Conservation (phyloP, 371 early-diverging fungal species). For the Saksenaea vasiformis region DNA sequence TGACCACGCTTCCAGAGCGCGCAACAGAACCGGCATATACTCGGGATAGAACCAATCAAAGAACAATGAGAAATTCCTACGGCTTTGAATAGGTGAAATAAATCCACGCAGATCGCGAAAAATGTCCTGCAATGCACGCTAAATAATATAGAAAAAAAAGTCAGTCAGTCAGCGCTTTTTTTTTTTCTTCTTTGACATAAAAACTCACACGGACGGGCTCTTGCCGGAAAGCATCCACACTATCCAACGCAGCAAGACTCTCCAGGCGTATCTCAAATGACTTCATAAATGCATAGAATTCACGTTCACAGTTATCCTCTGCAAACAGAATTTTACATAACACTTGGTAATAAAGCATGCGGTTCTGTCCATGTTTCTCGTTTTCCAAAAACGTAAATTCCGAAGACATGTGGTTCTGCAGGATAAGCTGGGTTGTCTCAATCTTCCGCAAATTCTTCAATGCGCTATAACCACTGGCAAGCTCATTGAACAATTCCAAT, state of each 20-base stretch:
- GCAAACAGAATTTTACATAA: conserved; percentile 78
- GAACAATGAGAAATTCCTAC: conserved; percentile 68
- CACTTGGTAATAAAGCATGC: conserved; percentile 77
- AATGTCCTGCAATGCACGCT: conserved; percentile 59
- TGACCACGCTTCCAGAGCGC: conserved; percentile 72
- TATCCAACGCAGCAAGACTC: conserved; percentile 39
- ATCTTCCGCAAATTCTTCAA: conserved; percentile 75
- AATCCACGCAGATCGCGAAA: conserved; percentile 86
- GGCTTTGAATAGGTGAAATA: conserved; percentile 65
- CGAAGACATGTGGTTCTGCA: conserved; percentile 72
- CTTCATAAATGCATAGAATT: conserved; percentile 73
- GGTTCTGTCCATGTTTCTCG: conserved; percentile 49
- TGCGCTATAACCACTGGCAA: conserved; percentile 80
- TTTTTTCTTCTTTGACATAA: background rate
- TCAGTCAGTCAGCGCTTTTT: background rate
- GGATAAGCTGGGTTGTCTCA: conserved; percentile 65
- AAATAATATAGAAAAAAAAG: background rate
- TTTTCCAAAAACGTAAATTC: conserved; percentile 72
- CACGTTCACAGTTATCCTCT: conserved; percentile 61
- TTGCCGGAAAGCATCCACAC: conserved; percentile 46
- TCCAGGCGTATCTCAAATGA: conserved; percentile 65
- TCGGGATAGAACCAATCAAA: conserved; percentile 86
- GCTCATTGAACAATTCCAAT: conserved; percentile 69
- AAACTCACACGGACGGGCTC: conserved; percentile 34
- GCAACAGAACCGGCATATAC: conserved; percentile 63